A percentile compares a stretch with the other conserved stretches of the same genome.
Evolutionary conservation across 257 asterid species (phyloP).

Genomic region (Voacanga thouarsii): DNA sequence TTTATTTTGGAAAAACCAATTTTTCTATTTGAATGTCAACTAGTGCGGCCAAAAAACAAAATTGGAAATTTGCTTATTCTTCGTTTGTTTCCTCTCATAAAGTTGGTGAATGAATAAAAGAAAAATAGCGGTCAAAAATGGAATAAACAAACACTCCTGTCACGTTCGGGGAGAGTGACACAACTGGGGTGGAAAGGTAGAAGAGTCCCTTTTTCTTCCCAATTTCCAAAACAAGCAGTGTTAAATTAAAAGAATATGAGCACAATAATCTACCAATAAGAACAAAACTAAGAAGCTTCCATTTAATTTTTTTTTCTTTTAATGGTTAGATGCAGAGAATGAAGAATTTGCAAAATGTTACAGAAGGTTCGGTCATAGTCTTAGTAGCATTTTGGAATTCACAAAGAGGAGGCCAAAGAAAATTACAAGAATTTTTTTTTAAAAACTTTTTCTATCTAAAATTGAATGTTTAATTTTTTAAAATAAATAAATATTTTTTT

Average conservation of each 20-base stretch:
- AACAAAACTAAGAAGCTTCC: constrained; percentile 2
- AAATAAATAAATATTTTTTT: too few species aligned
- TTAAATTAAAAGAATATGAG: too few species aligned
- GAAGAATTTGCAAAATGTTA: background rate
- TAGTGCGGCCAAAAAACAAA: background rate
- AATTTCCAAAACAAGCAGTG: background rate
- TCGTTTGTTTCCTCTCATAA: background rate
- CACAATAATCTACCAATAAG: background rate
- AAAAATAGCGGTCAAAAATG: background rate
- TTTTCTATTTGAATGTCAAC: constrained; percentile 5
- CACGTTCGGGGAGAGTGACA: background rate
- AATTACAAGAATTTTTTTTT: too few species aligned
- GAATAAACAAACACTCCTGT: background rate
- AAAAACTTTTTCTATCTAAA: too few species aligned
- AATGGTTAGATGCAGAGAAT: background rate
- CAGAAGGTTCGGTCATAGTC: too few species aligned
- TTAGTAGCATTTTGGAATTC: too few species aligned
- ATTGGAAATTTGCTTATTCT: background rate
- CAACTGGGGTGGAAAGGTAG: background rate
- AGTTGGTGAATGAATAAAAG: too few species aligned
- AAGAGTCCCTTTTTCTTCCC: background rate
- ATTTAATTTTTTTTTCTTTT: background rate
- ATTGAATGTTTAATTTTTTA: too few species aligned
- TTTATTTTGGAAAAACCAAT: too few species aligned
- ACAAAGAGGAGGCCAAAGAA: too few species aligned